These are phyloP conservation scores for Neopestalotiopsis sp. DNA, from an alignment of 2,329 filamentous ascomycete genomes.

Conservation along the genomic window DNA sequence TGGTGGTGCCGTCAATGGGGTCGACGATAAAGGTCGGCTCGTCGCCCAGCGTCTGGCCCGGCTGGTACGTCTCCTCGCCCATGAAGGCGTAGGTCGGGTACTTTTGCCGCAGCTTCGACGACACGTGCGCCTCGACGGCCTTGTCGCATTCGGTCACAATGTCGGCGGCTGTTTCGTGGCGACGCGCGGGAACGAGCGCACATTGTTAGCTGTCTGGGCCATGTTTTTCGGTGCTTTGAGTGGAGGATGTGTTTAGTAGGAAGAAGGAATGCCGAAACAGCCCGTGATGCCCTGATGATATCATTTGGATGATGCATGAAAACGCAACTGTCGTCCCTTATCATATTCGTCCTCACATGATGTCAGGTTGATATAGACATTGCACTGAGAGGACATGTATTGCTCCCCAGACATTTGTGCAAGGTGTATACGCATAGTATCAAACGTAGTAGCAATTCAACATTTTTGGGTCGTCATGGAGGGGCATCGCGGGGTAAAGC, in stretches of 20 bases:
- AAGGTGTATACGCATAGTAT: too few species aligned
- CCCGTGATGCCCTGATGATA: too few species aligned
- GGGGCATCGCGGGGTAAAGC: constrained; percentile 28
- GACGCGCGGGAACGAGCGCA: neutral
- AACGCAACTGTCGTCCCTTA: too few species aligned
- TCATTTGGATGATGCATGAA: too few species aligned
- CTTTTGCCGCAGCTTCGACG: constrained; percentile 51
- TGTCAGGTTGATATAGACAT: too few species aligned
- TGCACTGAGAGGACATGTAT: too few species aligned
- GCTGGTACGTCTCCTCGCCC: constrained; percentile 78
- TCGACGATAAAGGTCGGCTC: constrained; percentile 81
- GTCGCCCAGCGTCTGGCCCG: constrained; percentile 65
- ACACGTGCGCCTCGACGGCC: constrained; percentile 69
- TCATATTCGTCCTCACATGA: too few species aligned
- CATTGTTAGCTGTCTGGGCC: neutral
- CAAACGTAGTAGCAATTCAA: neutral
- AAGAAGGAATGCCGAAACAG: too few species aligned
- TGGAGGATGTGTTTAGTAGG: too few species aligned
- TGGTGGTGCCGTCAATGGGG: constrained; percentile 83
- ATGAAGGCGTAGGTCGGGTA: constrained; percentile 70
- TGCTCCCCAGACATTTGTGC: neutral
- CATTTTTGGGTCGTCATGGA: constrained; percentile 18
- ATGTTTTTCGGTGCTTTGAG: constrained; percentile 2
- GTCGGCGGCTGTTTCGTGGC: constrained; percentile 59
- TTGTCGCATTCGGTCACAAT: constrained; percentile 73